These are phyloP conservation scores for Lasiodiplodia citricola DNA, from an alignment of 2,329 filamentous ascomycete species.

Conservation along the genomic window DNA sequence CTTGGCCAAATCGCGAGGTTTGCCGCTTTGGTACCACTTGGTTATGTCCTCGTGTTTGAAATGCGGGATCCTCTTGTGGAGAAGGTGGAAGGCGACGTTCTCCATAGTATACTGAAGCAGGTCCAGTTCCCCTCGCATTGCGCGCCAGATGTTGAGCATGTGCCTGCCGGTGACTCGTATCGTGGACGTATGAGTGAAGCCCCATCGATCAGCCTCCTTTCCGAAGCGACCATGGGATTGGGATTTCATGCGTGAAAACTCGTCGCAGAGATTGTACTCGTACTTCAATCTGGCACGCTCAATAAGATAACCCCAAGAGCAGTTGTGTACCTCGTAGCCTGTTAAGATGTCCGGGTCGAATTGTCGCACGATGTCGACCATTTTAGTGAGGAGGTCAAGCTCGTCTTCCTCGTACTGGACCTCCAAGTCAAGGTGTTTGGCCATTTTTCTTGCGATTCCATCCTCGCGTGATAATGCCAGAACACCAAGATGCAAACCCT, in stretches of 20 bases:
- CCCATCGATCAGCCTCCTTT: slow-evolving; percentile 88
- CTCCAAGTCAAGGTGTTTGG: slow-evolving; percentile 65
- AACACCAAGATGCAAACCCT: slow-evolving; percentile 68
- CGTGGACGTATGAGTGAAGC: slow-evolving; percentile 90
- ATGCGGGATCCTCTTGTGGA: slow-evolving; percentile 87
- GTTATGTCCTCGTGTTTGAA: slow-evolving; percentile 82
- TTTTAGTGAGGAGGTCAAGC: slow-evolving; percentile 80
- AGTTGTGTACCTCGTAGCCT: slow-evolving; percentile 91
- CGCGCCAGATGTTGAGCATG: slow-evolving; percentile 96
- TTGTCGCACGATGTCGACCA: slow-evolving; percentile 82
- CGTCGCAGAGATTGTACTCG: slow-evolving; percentile 88
- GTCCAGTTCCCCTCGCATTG: slow-evolving; percentile 91
- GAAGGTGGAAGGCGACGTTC: slow-evolving; percentile 88
- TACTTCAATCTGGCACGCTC: slow-evolving; percentile 86
- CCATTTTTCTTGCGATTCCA: slow-evolving; percentile 64
- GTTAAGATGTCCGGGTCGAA: slow-evolving; percentile 92
- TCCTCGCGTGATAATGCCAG: slow-evolving; percentile 71
- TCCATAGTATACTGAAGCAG: slow-evolving; percentile 95
- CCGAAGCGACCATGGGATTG: slow-evolving; percentile 83
- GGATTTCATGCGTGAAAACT: slow-evolving; percentile 86
- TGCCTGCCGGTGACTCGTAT: slow-evolving; percentile 92
- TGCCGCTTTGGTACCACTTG: slow-evolving; percentile 76
- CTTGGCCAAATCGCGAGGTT: slow-evolving; percentile 72
- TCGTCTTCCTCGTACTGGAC: slow-evolving; percentile 79
- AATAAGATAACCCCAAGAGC: slow-evolving; percentile 94